Evolutionary conservation across 805 yeast genomes (phyloP).

Genomic region (Metschnikowia proteae): DNA sequence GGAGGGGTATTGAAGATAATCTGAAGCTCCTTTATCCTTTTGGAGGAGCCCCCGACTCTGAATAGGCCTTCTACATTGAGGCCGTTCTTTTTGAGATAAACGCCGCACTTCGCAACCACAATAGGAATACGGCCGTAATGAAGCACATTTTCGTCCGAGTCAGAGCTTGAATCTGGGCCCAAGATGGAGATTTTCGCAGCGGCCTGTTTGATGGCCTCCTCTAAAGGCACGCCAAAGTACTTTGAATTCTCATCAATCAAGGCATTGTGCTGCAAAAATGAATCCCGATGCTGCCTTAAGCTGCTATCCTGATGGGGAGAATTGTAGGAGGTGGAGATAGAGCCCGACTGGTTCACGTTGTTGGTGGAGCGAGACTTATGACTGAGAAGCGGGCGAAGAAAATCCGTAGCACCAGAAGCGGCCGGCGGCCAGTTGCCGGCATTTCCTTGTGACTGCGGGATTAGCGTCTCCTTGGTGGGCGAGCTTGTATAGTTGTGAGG

Average conservation of each 20-base stretch:
- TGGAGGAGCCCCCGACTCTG: constrained; percentile 86
- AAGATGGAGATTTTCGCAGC: constrained; percentile 70
- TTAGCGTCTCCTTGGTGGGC: constrained; percentile 9
- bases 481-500: constrained; percentile 14
- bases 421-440: constrained; percentile 2
- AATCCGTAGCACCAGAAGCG: constrained; percentile 17
- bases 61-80: constrained; percentile 86
- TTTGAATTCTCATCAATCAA: constrained; percentile 44
- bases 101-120: constrained; percentile 94
- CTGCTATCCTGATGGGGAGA: constrained; percentile 14
- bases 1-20: constrained; percentile 83
- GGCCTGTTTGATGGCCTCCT: constrained; percentile 67
- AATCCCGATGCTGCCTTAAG: constrained; percentile 46
- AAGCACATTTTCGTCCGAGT: constrained; percentile 53
- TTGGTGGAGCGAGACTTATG: constrained; percentile 51
- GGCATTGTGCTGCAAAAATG: constrained; percentile 44
- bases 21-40: constrained; percentile 83
- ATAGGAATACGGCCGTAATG: constrained; percentile 88
- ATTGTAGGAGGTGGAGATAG: constrained; percentile 31
- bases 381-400: constrained; percentile 45
- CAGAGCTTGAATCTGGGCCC: constrained; percentile 32
- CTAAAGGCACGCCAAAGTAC: constrained; percentile 80
- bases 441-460: constrained; percentile 5
- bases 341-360: constrained; percentile 37
- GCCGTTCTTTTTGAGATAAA: constrained; percentile 73